phyloP scores from a whole-genome alignment of 495 filamentous ascomycete species.

The Hyphodiscus hymeniophilus region DNA sequence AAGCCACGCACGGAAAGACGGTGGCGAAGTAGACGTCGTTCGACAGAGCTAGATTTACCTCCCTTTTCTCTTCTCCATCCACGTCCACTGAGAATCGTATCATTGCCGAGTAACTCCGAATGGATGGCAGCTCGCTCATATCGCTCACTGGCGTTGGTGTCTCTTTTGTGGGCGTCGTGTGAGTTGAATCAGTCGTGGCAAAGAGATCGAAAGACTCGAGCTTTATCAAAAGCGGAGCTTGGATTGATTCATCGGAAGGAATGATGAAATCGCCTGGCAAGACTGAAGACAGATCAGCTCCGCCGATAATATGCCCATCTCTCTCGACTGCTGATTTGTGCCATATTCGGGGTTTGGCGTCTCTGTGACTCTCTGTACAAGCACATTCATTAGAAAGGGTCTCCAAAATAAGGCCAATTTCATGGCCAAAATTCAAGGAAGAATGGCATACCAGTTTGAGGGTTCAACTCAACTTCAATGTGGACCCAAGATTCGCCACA shows the following conservation, averaged over 20 bases:
- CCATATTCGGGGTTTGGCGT: slow-evolving; percentile 34
- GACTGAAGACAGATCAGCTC: slow-evolving; percentile 36
- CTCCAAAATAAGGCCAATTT: not conserved
- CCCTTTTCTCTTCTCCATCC: slow-evolving; percentile 30
- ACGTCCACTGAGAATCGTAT: slow-evolving; percentile 42
- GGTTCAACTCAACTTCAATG: slow-evolving; percentile 33
- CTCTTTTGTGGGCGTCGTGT: slow-evolving; percentile 28
- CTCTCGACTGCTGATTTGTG: slow-evolving; percentile 37
- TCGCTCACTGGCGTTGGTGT: slow-evolving; percentile 16
- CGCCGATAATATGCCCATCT: slow-evolving; percentile 45
- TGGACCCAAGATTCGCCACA: slow-evolving; percentile 58
- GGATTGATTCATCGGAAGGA: slow-evolving; percentile 38
- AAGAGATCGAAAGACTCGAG: slow-evolving; percentile 36
- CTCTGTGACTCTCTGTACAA: slow-evolving; percentile 2
- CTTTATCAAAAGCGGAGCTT: slow-evolving; percentile 31
- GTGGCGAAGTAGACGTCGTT: slow-evolving; percentile 60
- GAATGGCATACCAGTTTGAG: slow-evolving; percentile 7
- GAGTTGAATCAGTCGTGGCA: slow-evolving; percentile 26
- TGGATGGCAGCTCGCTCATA: slow-evolving; percentile 26
- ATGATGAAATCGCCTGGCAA: slow-evolving; percentile 51
- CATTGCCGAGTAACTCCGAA: slow-evolving; percentile 41
- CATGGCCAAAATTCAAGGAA: not conserved
- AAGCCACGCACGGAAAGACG: slow-evolving; percentile 54
- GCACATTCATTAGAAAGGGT: not conserved
- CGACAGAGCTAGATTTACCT: slow-evolving; percentile 37